Evolutionary conservation across 768 basidiomycete species (phyloP), one percentile per base, ranked within the genome.

Genomic region (Exidia glandulosa): DNA sequence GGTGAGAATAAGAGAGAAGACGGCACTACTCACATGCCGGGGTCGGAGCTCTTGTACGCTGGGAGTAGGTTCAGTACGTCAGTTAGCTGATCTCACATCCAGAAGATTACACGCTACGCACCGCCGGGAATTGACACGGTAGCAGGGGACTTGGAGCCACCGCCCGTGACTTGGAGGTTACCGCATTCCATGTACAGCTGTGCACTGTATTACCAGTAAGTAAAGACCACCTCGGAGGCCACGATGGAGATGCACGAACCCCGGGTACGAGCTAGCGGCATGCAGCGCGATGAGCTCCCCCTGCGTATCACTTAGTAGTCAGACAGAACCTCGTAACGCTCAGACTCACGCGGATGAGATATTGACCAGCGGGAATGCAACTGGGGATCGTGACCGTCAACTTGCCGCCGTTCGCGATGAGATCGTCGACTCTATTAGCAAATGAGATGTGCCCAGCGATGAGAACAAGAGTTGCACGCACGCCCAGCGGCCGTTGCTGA

Each of bases 371-470:
- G 13, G 57, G 36, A 47, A 58, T 58, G 57, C 57, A 58, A 19
- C 41, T 57, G 19, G 57, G 57, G 37, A 58, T 58, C 6, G 57
- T 58, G 27, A 58, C 57, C 23, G 57, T 58, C 27, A 58, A 37
- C 41, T 58, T 58, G 14, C 57, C 57, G 29, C 57, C 57, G 29
- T 58, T 58, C 5, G 57, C 57, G 41, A 58, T 58, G 30, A 58
- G 41, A 41, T 27, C 33, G 41, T 58, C 57, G 23, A 58, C 57
- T 10, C 32, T 45, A 6, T 14, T 14, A 13, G 41, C 9, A 45
- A 6, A 37, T 19, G 19, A 12, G 12, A 37, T 12, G 10, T 19
- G 30, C 13, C 23, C 50, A 25, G 30, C 23, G 12, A 10, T 12
- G 50, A 52, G 13, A 23, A 25, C 50, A 12, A 12, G 12, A 12